Evolutionary conservation across 139 green algal species (phyloP), one percentile per base, ranked within the genome.

Genomic region (Coccomyxa sp.): DNA sequence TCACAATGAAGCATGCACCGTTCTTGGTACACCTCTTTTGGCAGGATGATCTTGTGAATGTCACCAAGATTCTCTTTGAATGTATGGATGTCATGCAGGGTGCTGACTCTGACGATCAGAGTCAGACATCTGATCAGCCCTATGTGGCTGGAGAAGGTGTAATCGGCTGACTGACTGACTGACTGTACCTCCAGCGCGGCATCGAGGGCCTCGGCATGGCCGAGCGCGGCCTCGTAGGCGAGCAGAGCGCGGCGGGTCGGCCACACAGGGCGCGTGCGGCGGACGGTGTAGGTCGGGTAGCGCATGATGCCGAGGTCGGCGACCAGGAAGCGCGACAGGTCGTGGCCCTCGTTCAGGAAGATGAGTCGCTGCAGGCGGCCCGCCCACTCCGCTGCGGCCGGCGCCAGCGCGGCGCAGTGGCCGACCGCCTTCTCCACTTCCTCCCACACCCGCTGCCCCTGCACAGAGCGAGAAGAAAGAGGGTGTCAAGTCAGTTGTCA

Each of bases 141-240:
- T n/a, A n/a, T n/a, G n/a, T n/a, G n/a, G n/a, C n/a, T n/a, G n/a
- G n/a, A n/a, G n/a, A n/a, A n/a, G n/a, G n/a, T n/a, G n/a, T n/a
- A n/a, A n/a, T n/a, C n/a, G n/a, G 18, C 18, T 71, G 63, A 71
- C 63, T 11, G 10, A 9, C 18, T 9, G 63, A n/a, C 16, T 45
- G 71, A 30, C 23, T 12, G 14, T 45, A 88, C 92, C 84, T 93
- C 88, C 0, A 96, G 67, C 0, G 89, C 89, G 13, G 82, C 84
- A 12, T 91, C 85, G 78, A 97, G 85, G 23, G 38, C 58, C 11
- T 76, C 83, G 14, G 91, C 94, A 13, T 92, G 84, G 27, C 17
- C 0, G 27, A 98, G 85, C 7, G 93, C 91, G 10, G 45, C 38
- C 81, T 98, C 92, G 83, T 97, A 98, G 10, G 88, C 83, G 83